Conservation (phyloP, 495 filamentous ascomycete species). For the Penicillium pulvis region DNA sequence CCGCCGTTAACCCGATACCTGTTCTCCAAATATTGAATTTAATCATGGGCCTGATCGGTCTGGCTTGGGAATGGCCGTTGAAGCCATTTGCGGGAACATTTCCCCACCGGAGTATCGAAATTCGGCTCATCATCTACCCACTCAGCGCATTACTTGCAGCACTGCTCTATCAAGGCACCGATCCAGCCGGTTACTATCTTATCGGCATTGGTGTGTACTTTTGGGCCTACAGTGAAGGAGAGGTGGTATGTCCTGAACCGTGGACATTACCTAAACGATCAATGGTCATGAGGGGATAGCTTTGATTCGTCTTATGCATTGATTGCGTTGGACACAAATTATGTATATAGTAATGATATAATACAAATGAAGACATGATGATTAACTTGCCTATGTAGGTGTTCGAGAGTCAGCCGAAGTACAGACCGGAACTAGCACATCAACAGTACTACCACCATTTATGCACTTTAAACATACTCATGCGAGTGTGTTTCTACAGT, state of each 20-base stretch:
- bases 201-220: conserved; percentile 89
- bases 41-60: conserved; percentile 76
- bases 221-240: conserved; percentile 96
- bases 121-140: conserved; percentile 80
- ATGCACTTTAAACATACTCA: too few relatives aligned
- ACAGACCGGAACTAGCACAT: too few relatives aligned
- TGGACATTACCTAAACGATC: conserved; percentile 54
- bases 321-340: conserved; percentile 16
- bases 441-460: too few relatives aligned
- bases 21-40: conserved; percentile 92
- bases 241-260: conserved; percentile 72
- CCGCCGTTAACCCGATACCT: conserved; percentile 83
- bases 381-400: too few relatives aligned
- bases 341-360: conserved; percentile 18
- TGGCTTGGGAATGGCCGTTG: conserved; percentile 94
- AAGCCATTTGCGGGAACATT: conserved; percentile 60
- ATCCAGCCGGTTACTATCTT: conserved; percentile 89
- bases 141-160: conserved; percentile 71
- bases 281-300: conserved; percentile 34
- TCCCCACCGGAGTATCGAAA: conserved; percentile 85
- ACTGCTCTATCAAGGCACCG: conserved; percentile 89
- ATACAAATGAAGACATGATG: conserved; percentile 10
- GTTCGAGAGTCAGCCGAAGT: too few relatives aligned
- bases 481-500: too few relatives aligned
- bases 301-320: conserved; percentile 14